phyloP scores from a whole-genome alignment of 306 rosid genomes.

The Senna siamea region DNA sequence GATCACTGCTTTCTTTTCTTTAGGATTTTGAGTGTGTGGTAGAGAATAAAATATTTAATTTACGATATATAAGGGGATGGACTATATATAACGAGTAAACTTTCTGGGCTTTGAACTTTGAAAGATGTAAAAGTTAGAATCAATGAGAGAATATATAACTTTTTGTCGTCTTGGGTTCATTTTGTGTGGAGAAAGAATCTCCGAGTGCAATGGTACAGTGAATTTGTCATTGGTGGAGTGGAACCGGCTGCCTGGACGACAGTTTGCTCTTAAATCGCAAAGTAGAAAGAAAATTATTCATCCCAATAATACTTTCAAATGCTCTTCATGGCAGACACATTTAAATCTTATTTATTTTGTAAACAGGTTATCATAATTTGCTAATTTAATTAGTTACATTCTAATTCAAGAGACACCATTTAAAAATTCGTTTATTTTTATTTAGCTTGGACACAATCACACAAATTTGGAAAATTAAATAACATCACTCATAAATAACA shows the following conservation, averaged over 20 bases:
- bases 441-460: not conserved
- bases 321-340: not conserved
- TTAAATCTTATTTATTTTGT: no score
- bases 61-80: not conserved
- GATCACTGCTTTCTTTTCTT: no score
- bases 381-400: not conserved
- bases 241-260: conserved; percentile 14
- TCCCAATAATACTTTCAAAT: not conserved
- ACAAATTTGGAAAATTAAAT: no score
- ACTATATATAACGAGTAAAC: not conserved
- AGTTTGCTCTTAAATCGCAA: conserved; percentile 27
- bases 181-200: conserved; percentile 37
- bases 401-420: not conserved
- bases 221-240: conserved; percentile 27
- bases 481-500: no score
- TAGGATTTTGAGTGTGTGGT: conserved; percentile 54
- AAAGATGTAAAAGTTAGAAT: not conserved
- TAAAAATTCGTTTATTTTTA: not conserved
- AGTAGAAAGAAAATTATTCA: conserved; percentile 24
- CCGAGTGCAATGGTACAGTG: conserved; percentile 2
- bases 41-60: conserved; percentile 34
- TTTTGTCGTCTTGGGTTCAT: conserved; percentile 37
- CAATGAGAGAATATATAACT: not conserved
- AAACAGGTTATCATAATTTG: not conserved
- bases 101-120: conserved; percentile 9